A percentile compares a stretch with the other conserved stretches of the same genome.
phyloP scores from a whole-genome alignment of 1,284 basidiomycete species.

The Boletus mariae region DNA sequence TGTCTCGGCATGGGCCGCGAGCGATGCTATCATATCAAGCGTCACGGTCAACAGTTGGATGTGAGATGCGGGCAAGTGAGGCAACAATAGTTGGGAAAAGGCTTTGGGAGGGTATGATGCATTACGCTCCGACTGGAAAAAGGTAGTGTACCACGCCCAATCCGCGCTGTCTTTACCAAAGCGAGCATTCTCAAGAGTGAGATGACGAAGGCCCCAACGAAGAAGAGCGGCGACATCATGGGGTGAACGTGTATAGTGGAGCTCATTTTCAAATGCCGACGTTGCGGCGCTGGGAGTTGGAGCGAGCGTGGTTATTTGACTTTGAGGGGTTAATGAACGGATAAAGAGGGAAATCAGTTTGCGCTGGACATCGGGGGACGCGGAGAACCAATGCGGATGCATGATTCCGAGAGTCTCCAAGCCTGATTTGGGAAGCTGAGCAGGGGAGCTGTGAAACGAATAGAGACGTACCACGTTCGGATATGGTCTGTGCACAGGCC shows the following conservation, averaged over 20 bases:
- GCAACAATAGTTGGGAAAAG: slow-evolving; percentile 56
- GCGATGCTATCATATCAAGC: slow-evolving; percentile 58
- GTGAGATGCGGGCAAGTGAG: slow-evolving; percentile 54
- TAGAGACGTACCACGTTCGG: slow-evolving; percentile 49
- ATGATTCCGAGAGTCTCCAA: slow-evolving; percentile 73
- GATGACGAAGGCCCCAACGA: slow-evolving; percentile 72
- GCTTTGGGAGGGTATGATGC: slow-evolving; percentile 55
- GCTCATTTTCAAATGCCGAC: slow-evolving; percentile 58
- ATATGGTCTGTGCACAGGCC: slow-evolving; percentile 60
- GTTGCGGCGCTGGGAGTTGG: slow-evolving; percentile 43
- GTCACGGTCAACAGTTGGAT: slow-evolving; percentile 52
- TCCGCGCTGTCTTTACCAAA: slow-evolving; percentile 48
- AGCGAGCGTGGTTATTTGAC: slow-evolving; percentile 40
- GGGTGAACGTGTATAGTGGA: slow-evolving; percentile 58
- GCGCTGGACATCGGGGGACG: slow-evolving; percentile 62
- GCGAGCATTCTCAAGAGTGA: slow-evolving; percentile 49
- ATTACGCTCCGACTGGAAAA: slow-evolving; percentile 54
- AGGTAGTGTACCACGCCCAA: slow-evolving; percentile 62
- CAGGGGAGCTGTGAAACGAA: background rate
- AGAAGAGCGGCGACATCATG: slow-evolving; percentile 76
- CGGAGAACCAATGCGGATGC: slow-evolving; percentile 77
- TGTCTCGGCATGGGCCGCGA: slow-evolving; percentile 65
- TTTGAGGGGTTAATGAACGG: slow-evolving; percentile 48
- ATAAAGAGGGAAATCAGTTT: slow-evolving; percentile 69
- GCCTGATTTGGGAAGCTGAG: slow-evolving; percentile 39